Conservation (phyloP, 345 rosid genomes). For the Triadica sebifera region DNA sequence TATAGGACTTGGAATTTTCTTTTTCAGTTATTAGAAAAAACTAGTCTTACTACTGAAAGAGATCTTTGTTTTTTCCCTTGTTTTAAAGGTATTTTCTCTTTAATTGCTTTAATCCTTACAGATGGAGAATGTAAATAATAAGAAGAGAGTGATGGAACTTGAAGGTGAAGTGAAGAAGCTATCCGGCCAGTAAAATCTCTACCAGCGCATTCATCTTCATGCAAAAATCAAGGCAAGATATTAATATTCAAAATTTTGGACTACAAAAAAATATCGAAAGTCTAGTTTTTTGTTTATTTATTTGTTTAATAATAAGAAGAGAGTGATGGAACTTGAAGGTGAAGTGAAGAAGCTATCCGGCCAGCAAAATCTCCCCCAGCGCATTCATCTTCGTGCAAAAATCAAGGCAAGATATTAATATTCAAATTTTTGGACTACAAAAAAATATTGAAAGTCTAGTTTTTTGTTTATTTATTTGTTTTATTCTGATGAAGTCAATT, state of each 20-base stretch:
- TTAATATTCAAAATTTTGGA: background rate
- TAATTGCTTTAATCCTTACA: slow-evolving; percentile 22
- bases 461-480: no score
- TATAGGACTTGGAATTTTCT: no score
- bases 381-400: slow-evolving; percentile 86
- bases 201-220: slow-evolving; percentile 87
- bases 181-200: slow-evolving; percentile 82
- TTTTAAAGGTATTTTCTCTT: background rate
- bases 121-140: slow-evolving; percentile 67
- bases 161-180: slow-evolving; percentile 78
- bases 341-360: slow-evolving; percentile 75
- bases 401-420: slow-evolving; percentile 64
- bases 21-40: background rate
- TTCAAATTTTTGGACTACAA: background rate
- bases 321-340: slow-evolving; percentile 66
- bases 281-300: no score
- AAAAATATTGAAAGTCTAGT: background rate
- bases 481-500: background rate
- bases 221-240: slow-evolving; percentile 82
- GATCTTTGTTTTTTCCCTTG: background rate
- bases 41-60: background rate
- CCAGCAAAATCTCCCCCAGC: slow-evolving; percentile 85
- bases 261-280: no score
- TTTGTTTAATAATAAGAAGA: slow-evolving; percentile 51
- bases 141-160: slow-evolving; percentile 61